Conservation (phyloP, 139 green algal species). For the Chlorella sorokiniana region DNA sequence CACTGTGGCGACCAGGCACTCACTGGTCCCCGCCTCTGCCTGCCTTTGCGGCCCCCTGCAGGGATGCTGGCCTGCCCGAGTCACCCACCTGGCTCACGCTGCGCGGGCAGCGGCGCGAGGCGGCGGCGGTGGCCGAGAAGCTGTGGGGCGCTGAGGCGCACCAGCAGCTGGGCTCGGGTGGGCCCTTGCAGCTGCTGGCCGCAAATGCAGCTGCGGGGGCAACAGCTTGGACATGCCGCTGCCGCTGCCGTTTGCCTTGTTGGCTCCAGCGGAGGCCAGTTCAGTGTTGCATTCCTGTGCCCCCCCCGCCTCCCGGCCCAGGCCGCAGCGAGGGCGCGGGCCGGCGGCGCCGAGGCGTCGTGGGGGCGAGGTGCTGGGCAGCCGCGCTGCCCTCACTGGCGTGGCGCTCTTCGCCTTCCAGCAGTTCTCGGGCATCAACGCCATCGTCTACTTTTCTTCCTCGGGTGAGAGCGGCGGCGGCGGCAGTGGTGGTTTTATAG, state of each 20-base stretch:
- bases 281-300: no score
- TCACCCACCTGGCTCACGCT: conserved; percentile 81
- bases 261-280: not conserved
- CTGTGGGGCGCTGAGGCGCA: conserved; percentile 21
- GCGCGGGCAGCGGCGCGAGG: conserved; percentile 42
- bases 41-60: conserved; percentile 28
- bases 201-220: not conserved
- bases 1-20: not conserved
- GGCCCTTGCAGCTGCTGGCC: not conserved
- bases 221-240: not conserved
- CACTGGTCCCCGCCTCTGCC: not conserved
- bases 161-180: conserved; percentile 34
- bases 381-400: conserved; percentile 57
- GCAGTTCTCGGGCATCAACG: conserved; percentile 96
- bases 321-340: not conserved
- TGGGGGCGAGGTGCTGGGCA: conserved; percentile 57
- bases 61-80: conserved; percentile 83
- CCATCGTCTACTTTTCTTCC: conserved; percentile 27
- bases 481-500: no score
- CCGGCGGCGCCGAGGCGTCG: conserved; percentile 19
- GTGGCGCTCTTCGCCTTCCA: conserved; percentile 89
- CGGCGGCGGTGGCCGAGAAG: conserved; percentile 52
- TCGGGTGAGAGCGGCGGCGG: no score
- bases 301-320: no score
- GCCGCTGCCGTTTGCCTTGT: not conserved